Base-by-base conservation (phyloP, 2,329 filamentous ascomycete genomes). In the Penicillium sp. region DNA sequence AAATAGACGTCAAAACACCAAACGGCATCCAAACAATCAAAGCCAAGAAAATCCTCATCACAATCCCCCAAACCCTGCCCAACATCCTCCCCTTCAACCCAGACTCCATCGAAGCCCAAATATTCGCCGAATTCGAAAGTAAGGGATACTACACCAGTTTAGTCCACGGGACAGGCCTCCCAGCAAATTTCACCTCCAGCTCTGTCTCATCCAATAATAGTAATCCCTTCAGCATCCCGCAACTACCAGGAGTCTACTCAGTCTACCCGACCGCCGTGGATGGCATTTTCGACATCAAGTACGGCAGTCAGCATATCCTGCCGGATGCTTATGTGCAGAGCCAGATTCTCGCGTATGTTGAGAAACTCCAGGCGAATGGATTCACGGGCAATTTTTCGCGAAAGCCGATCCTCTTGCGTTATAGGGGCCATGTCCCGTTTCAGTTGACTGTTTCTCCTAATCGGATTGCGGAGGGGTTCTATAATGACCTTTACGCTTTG, bases 31-130 rank as follows among this genome's bases (percentile, higher is more conserved):
- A 67, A 46, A 56, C 70, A 11, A 67, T 81, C 39, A 54, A 66
- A 40, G 75, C 75, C 3, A 71, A 71, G 31, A 74, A 77, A 48
- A 59, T 81, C 1, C 56, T 82, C 10, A 66, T 77, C 16, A 65
- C 77, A n/a, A 71, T 77, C 8, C 78, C 78, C 0, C 78, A 75
- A 2, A 68, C 66, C 26, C 40, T 73, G 3, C 58, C 70, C 0
- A 72, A 70, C 45, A 65, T 81, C 4, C 5, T 50, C 0, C 62
- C 60, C 0, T 77, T 78, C 54, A 74, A 75, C 51, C 64, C 81
- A 5, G 63, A 60, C 31, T 1, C 44, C 0, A 34, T 59, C 0
- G 79, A 82, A 51, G 46, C 16, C 1, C 19, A 37, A 0, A 26
- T 79, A 3, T 79, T 81, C 49, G 16, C 51, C 2, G 67, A 77